A percentile compares a stretch with the other conserved stretches of the same genome.
Evolutionary conservation across 1,139 yeast genomes (phyloP).

Genomic region (Geotrichum aggregatum): DNA sequence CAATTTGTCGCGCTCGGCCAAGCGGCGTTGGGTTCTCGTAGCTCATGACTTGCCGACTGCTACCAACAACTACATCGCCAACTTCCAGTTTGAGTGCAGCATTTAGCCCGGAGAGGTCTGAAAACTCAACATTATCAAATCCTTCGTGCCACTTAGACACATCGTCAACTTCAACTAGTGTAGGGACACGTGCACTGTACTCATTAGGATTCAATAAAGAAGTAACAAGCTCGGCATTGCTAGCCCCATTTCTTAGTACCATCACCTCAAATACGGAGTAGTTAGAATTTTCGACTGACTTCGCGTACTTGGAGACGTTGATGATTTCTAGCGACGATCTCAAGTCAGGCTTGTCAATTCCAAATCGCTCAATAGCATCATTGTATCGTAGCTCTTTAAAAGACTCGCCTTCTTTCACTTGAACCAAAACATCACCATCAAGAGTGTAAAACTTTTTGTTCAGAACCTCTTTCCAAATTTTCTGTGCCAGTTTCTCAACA

Average conservation of each 20-base stretch:
- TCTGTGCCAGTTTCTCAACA: slow-evolving; percentile 54
- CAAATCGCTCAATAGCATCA: slow-evolving; percentile 69
- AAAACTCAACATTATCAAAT: slow-evolving; percentile 22
- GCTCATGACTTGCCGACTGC: slow-evolving; percentile 59
- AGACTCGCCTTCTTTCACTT: slow-evolving; percentile 4
- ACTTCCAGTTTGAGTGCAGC: slow-evolving; percentile 38
- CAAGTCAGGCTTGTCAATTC: slow-evolving; percentile 93
- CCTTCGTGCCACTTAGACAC: slow-evolving; percentile 14
- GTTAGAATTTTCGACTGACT: slow-evolving; percentile 38
- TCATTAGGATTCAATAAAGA: slow-evolving; percentile 43
- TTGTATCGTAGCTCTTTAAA: slow-evolving; percentile 54
- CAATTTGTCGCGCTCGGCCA: slow-evolving; percentile 77
- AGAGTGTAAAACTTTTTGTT: slow-evolving; percentile 41
- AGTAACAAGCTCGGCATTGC: slow-evolving; percentile 39
- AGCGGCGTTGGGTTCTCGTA: slow-evolving; percentile 96
- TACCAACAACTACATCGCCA: slow-evolving; percentile 74
- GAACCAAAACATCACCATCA: slow-evolving; percentile 11
- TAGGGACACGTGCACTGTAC: slow-evolving; percentile 60
- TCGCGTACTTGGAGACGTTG: slow-evolving; percentile 30
- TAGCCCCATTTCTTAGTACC: slow-evolving; percentile 52
- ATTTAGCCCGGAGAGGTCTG: slow-evolving; percentile 23
- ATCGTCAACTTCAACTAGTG: slow-evolving; percentile 41
- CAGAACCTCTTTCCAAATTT: slow-evolving; percentile 51
- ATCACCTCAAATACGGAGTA: slow-evolving; percentile 72
- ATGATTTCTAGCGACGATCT: slow-evolving; percentile 51